These are phyloP conservation scores for Phalaenopsis aphrodite DNA, from an alignment of 106 monocot genomes.

Conservation along the genomic window DNA sequence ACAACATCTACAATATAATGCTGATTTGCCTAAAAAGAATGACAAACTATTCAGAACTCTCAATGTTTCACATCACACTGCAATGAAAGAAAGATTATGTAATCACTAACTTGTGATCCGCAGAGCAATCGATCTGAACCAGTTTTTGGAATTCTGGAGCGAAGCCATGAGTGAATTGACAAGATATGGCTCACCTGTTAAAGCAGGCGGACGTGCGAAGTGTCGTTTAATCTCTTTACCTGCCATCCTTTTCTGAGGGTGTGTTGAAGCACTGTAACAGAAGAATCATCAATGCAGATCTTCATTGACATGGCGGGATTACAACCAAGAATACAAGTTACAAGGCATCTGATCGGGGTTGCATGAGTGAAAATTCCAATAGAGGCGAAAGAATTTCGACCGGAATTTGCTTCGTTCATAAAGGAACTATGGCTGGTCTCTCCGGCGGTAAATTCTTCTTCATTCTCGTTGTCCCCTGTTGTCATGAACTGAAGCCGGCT, in stretches of 20 bases:
- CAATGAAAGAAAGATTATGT: too few relatives aligned
- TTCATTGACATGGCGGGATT: conserved; percentile 48
- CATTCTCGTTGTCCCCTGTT: conserved; percentile 63
- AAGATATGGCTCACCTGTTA: conserved; percentile 14
- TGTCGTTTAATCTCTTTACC: conserved; percentile 85
- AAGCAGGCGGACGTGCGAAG: conserved; percentile 93
- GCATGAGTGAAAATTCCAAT: conserved; percentile 87
- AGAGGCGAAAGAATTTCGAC: conserved; percentile 18
- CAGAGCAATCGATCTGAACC: background rate
- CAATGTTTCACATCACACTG: too few relatives aligned
- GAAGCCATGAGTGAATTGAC: background rate
- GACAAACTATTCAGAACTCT: background rate
- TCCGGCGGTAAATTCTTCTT: conserved; percentile 63
- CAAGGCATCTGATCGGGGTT: conserved; percentile 73
- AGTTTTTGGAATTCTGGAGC: background rate
- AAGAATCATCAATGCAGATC: conserved; percentile 87
- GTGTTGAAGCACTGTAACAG: conserved; percentile 74
- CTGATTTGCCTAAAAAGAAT: background rate
- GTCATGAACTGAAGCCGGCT: conserved; percentile 90
- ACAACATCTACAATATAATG: background rate
- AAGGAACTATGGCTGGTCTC: conserved; percentile 15
- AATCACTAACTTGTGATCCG: too few relatives aligned
- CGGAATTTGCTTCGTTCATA: too few relatives aligned
- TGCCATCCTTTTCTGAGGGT: conserved; percentile 77
- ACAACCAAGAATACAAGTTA: conserved; percentile 62